Evolutionary conservation across 441 rosid genomes (phyloP), one percentile per base, ranked within the genome.

Genomic region (Adansonia madagascariensis): DNA sequence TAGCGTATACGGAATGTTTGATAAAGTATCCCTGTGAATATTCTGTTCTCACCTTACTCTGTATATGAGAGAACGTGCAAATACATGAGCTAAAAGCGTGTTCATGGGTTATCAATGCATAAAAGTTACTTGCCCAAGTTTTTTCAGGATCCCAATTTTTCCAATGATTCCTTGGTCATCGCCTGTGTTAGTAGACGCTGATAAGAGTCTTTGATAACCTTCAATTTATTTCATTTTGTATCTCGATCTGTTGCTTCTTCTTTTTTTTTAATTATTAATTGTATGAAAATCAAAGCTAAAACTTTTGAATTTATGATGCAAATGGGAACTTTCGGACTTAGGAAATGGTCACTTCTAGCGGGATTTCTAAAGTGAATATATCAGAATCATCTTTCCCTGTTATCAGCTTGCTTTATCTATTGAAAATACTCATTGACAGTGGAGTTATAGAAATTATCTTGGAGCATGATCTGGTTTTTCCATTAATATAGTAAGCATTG

Each of bases 401-500:
- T 12, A n/a, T 49, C n/a, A 15, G 44, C 59, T 24, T 49, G 43
- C 7, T 74, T 47, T 46, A n/a, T 44, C 5, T 15, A 17, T 27
- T 22, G 47, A 75, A 75, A 75, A n/a, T 60, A 15, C 66, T 4
- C 22, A 0, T 35, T 35, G 31, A 17, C 64, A 12, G 7, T 1
- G 50, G 49, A 49, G 50, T 50, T 41, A 3, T 43, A 64, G 18
- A 55, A 35, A 14, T 24, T 22, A 2, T 49, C 57, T 24, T 50
- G 22, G 44, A 27, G 6, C 41, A 17, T 67, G 46, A 27, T 50
- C 50, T 7, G 35, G 49, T 77, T 35, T 61, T 35, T n/a, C 11
- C 44, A 43, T 46, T 62, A 41, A 46, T 64, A n/a, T 50, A 15
- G 39, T 68, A 47, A 52, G 72, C 57, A 75, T 74, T 73, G 75